Conservation (phyloP, 768 basidiomycete species). For the Boletus rubroflammeus region DNA sequence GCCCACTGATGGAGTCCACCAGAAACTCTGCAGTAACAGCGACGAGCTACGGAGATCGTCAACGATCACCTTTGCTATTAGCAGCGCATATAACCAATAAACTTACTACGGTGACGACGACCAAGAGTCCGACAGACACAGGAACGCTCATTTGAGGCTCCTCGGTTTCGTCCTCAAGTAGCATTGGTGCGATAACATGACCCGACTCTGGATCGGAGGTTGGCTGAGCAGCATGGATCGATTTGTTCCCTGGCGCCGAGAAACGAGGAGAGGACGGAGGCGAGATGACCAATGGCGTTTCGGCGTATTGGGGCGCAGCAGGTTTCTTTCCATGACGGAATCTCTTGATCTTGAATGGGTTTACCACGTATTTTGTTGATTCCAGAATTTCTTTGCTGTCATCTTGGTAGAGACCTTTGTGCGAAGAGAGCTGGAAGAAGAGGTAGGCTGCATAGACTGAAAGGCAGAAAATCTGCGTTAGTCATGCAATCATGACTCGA, state of each 20-base stretch:
- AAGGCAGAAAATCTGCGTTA: neutral
- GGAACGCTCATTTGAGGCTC: constrained; percentile 52
- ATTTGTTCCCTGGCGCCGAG: neutral
- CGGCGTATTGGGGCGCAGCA: neutral
- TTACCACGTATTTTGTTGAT: constrained; percentile 41
- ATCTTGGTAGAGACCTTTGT: constrained; percentile 64
- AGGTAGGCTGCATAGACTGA: constrained; percentile 73
- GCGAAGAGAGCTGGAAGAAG: constrained; percentile 77
- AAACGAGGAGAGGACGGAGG: constrained; percentile 9
- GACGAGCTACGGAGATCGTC: constrained; percentile 38
- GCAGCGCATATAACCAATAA: neutral
- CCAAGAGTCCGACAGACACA: constrained; percentile 51
- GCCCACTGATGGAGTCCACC: constrained; percentile 76
- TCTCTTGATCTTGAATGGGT: constrained; percentile 31
- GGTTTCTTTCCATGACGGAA: constrained; percentile 16
- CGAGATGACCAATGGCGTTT: constrained; percentile 2
- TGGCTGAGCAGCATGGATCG: neutral
- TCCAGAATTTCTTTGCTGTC: constrained; percentile 34
- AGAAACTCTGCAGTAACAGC: constrained; percentile 61
- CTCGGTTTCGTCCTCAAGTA: constrained; percentile 33
- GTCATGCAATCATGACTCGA: neutral
- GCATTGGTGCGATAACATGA: neutral
- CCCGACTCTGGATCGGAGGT: constrained; percentile 11
- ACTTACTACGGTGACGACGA: constrained; percentile 60
- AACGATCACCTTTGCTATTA: neutral